phyloP scores from a whole-genome alignment of 495 filamentous ascomycete species.

The Patellaria atrata region DNA sequence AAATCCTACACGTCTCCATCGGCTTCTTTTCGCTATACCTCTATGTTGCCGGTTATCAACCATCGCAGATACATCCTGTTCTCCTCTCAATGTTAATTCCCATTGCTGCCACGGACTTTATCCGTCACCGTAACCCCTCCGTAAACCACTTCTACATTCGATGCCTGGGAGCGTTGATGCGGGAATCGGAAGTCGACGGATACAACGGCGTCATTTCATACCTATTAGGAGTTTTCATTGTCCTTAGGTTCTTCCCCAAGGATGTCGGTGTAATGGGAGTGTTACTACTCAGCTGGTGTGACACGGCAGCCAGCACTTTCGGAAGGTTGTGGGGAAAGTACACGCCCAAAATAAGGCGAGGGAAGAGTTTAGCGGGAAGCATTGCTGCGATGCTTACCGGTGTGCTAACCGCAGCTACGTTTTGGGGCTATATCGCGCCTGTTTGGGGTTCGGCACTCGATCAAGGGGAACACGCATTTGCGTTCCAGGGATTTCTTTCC shows the following conservation, averaged over 20 bases:
- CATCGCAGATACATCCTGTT: constrained; percentile 60
- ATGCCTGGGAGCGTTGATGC: constrained; percentile 79
- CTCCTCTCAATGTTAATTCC: constrained; percentile 76
- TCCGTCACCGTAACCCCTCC: constrained; percentile 63
- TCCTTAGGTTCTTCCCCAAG: constrained; percentile 78
- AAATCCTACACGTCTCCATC: constrained; percentile 78
- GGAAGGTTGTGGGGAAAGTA: constrained; percentile 77
- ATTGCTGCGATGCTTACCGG: constrained; percentile 71
- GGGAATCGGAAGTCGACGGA: constrained; percentile 79
- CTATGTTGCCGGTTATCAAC: constrained; percentile 63
- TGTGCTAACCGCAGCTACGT: constrained; percentile 61
- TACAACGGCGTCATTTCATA: constrained; percentile 98
- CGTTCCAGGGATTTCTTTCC: constrained; percentile 62
- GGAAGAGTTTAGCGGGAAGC: constrained; percentile 86
- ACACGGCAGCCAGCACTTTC: constrained; percentile 89
- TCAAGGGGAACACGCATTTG: constrained; percentile 53
- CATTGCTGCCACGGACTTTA: constrained; percentile 64
- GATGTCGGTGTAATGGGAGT: constrained; percentile 85
- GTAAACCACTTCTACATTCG: constrained; percentile 83
- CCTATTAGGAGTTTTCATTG: constrained; percentile 74
- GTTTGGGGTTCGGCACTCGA: constrained; percentile 25
- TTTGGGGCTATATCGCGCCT: constrained; percentile 79
- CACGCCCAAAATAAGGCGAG: constrained; percentile 66
- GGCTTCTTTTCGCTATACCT: constrained; percentile 80
- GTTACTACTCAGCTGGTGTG: constrained; percentile 89